phyloP scores from a whole-genome alignment of 495 filamentous ascomycete species.

The Viridothelium virens region DNA sequence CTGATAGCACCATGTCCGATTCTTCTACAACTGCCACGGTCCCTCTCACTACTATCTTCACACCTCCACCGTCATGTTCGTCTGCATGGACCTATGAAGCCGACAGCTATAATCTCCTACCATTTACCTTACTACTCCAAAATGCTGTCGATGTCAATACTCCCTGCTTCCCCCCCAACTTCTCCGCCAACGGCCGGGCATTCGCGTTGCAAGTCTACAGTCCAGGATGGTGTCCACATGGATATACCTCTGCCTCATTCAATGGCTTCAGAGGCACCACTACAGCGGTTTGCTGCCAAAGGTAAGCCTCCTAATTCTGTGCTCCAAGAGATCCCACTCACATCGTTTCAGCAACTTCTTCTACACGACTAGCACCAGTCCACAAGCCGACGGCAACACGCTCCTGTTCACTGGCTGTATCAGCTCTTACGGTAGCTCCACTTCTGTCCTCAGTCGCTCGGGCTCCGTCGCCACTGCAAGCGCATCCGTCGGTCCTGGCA shows the following conservation, averaged over 20 bases:
- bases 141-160: constrained; percentile 4
- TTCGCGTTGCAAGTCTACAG: constrained; percentile 4
- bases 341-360: background rate
- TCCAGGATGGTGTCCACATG: constrained; percentile 6
- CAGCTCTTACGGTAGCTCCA: constrained; percentile 3
- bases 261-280: background rate
- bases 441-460: constrained; percentile 7
- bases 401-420: constrained; percentile 4
- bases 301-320: background rate
- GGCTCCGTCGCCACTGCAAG: background rate
- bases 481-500: background rate
- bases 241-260: background rate
- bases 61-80: background rate
- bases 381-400: constrained; percentile 5
- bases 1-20: no score
- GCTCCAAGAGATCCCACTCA: background rate
- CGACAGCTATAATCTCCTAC: constrained; percentile 2
- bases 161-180: background rate
- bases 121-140: constrained; percentile 5
- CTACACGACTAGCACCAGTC: constrained; percentile 7
- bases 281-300: constrained; percentile 6
- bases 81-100: background rate
- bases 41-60: background rate
- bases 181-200: constrained; percentile 3
- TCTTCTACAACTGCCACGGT: background rate